A percentile compares a stretch with the other conserved stretches of the same genome.
Evolutionary conservation across 305 asterid species (phyloP).

Genomic region (Rubia peregrina): DNA sequence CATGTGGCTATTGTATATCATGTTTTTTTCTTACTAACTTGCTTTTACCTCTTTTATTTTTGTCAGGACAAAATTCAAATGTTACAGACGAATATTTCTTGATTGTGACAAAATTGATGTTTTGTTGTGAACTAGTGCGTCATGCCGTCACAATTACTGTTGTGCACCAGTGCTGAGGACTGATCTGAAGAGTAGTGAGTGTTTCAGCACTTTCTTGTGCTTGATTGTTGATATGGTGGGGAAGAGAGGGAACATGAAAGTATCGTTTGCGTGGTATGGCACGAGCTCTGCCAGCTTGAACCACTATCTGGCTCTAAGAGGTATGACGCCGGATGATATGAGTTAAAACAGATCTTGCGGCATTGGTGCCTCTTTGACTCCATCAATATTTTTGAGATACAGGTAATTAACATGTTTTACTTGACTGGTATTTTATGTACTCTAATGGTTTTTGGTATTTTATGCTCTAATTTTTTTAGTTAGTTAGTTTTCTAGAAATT

Average conservation of each 20-base stretch:
- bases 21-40: too few relatives aligned
- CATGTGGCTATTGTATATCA: too few relatives aligned
- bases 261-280: not conserved
- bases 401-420: not conserved
- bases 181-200: too few relatives aligned
- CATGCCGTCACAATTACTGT: not conserved
- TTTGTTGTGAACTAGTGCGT: too few relatives aligned
- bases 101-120: too few relatives aligned
- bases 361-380: not conserved
- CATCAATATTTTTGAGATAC: not conserved
- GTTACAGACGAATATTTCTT: too few relatives aligned
- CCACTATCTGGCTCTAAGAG: not conserved
- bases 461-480: not conserved
- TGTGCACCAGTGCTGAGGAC: not conserved
- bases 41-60: too few relatives aligned
- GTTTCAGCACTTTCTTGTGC: not conserved
- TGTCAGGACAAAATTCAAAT: too few relatives aligned
- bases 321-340: not conserved
- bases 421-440: too few relatives aligned
- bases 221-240: not conserved
- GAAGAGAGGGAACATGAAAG: not conserved
- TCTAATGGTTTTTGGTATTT: too few relatives aligned
- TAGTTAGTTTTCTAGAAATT: not conserved
- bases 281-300: not conserved
- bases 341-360: not conserved